phyloP scores from a whole-genome alignment of 2,329 filamentous ascomycete genomes.

The Clarireedia hainanense region DNA sequence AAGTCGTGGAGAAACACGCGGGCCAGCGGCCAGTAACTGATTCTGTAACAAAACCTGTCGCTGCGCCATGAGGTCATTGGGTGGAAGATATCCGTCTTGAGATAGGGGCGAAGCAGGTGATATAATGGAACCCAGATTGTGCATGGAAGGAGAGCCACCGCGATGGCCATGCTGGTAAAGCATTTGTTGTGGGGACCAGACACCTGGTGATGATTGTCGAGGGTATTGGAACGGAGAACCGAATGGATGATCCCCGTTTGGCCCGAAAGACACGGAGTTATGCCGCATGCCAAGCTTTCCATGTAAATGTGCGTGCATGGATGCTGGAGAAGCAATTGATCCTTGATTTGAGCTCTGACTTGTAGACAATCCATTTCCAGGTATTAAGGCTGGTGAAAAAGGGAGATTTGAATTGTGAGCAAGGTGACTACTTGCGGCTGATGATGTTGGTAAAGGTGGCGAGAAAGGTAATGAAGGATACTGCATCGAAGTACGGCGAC shows the following conservation, averaged over 20 bases:
- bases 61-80: slow-evolving; percentile 33
- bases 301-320: slow-evolving; percentile 50
- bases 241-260: slow-evolving; percentile 48
- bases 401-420: slow-evolving; percentile 41
- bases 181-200: slow-evolving; percentile 48
- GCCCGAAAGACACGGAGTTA: slow-evolving; percentile 59
- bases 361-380: slow-evolving; percentile 50
- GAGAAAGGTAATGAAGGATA: slow-evolving; percentile 75
- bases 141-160: slow-evolving; percentile 57
- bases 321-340: slow-evolving; percentile 64
- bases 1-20: slow-evolving; percentile 49
- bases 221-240: slow-evolving; percentile 60
- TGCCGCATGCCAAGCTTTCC: slow-evolving; percentile 53
- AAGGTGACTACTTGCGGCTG: slow-evolving; percentile 62
- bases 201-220: slow-evolving; percentile 51
- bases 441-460: slow-evolving; percentile 72
- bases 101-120: slow-evolving; percentile 59
- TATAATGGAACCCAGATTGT: slow-evolving; percentile 46
- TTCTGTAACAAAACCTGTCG: slow-evolving; percentile 41
- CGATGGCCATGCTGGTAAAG: slow-evolving; percentile 44
- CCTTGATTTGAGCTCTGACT: slow-evolving; percentile 55
- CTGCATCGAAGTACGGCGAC: slow-evolving; percentile 63
- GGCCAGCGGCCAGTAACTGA: slow-evolving; percentile 36
- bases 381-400: slow-evolving; percentile 49
- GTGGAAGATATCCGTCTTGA: slow-evolving; percentile 31